A percentile compares a stretch with the other conserved stretches of the same genome.
phyloP scores from a whole-genome alignment of 768 basidiomycete species.

The Mycena belliarum region DNA sequence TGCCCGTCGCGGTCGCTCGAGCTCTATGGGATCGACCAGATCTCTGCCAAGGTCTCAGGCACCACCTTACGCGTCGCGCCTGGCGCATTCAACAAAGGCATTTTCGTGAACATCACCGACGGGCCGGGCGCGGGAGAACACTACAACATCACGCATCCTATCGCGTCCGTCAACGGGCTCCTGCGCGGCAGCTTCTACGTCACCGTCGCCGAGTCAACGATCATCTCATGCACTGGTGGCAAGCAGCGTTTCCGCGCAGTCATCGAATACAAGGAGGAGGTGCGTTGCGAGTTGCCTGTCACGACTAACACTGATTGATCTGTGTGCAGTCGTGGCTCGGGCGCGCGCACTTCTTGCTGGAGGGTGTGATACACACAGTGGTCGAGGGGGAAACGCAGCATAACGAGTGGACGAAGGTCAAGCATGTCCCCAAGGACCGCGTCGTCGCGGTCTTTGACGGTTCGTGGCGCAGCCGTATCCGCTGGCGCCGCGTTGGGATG shows the following conservation, averaged over 20 bases:
- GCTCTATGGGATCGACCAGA: conserved; percentile 86
- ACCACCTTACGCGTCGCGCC: conserved; percentile 82
- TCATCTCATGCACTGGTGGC: conserved; percentile 79
- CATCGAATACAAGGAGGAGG: conserved; percentile 97
- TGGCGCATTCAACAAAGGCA: conserved; percentile 84
- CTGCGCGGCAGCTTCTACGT: conserved; percentile 90
- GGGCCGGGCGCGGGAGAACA: conserved; percentile 75
- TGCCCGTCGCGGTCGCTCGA: conserved; percentile 77
- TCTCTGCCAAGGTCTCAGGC: conserved; percentile 88
- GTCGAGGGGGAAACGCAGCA: conserved; percentile 61
- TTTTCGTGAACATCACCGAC: conserved; percentile 77
- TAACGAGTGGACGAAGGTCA: conserved; percentile 80
- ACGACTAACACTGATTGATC: background rate
- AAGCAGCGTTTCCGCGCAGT: conserved; percentile 73
- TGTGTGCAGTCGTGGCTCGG: conserved; percentile 82
- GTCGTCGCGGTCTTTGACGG: conserved; percentile 86
- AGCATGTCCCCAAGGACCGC: conserved; percentile 81
- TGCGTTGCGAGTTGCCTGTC: conserved; percentile 35
- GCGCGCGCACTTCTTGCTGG: conserved; percentile 77
- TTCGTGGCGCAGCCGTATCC: conserved; percentile 80
- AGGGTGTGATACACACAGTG: conserved; percentile 89
- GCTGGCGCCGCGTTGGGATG: conserved; percentile 66
- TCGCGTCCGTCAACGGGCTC: conserved; percentile 89
- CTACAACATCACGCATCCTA: conserved; percentile 89
- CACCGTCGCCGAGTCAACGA: conserved; percentile 77